Base-by-base conservation (phyloP, 2,329 filamentous ascomycete genomes). In the Stagonosporopsis rhizophila region DNA sequence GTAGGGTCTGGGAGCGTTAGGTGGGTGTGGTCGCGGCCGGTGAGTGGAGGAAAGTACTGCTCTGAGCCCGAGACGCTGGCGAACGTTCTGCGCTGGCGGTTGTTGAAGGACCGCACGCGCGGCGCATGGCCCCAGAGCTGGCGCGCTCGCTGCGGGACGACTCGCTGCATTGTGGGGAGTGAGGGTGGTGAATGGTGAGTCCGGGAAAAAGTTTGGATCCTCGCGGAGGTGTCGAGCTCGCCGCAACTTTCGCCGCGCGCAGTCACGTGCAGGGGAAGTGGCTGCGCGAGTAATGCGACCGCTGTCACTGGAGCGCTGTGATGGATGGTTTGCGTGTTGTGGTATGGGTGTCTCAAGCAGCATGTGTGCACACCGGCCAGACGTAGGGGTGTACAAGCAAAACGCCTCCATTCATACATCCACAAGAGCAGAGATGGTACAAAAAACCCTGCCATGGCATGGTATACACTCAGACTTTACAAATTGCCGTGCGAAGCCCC, bases 1-100 rank as follows among this genome's bases (percentile, higher is more conserved):
- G 73, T 90, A 96, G 1, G 86, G 83, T 56, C 89, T 91, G 42
- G 1, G 15, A 15, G 6, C 28, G 60, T 73, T 61, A 71, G 67
- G 53, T 17, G 22, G 4, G 15, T 34, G 44, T 14, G 34, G 44
- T 40, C 40, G 15, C 40, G 25, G 39, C n/a, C 27, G 38, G 12
- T 20, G 34, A 27, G 15, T 35, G 7, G 37, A 38, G 27, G 22
- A 50, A 17, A 25, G 44, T 60, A 60, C 74, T 68, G 68, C 52
- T 69, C 60, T 15, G 72, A 59, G 65, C 75, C 73, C 52, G 78
- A 71, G 58, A 81, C 74, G 25, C 79, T 81, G 60, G 81, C 81
- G 60, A 82, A 78, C 7, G 71, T 66, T 34, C 80, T 73, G 42
- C 69, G 67, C 20, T 67, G 52, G 27, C 71, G 71, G 54, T 67